These are phyloP conservation scores for Teratosphaeria pseudoeucalypti DNA, from an alignment of 2,329 filamentous ascomycete genomes.

Conservation along the genomic window DNA sequence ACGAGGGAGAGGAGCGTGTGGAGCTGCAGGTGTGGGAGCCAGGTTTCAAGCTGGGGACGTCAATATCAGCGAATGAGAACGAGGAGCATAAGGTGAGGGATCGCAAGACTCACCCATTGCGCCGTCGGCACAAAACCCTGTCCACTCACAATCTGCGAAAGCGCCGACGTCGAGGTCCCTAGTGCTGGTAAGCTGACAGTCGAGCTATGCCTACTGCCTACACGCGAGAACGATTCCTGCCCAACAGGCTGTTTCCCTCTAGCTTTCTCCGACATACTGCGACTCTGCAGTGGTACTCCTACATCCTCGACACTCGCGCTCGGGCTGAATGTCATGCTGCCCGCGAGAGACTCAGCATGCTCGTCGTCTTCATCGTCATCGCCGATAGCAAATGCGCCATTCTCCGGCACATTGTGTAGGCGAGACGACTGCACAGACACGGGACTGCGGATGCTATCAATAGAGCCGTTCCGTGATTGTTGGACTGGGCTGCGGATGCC, in stretches of 20 bases:
- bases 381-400: constrained; percentile 83
- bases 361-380: constrained; percentile 66
- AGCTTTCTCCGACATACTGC: constrained; percentile 95
- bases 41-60: constrained; percentile 61
- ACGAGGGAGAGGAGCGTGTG: constrained; percentile 77
- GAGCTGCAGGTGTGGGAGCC: constrained; percentile 83
- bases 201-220: constrained; percentile 57
- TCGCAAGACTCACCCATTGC: constrained; percentile 53
- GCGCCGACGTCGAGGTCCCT: constrained; percentile 32
- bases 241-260: constrained; percentile 89
- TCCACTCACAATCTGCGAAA: constrained; percentile 7
- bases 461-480: constrained; percentile 45
- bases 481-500: constrained; percentile 24
- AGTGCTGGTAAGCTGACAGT: constrained; percentile 66
- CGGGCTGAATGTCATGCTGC: constrained; percentile 57
- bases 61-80: background rate
- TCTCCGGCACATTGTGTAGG: constrained; percentile 61
- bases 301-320: constrained; percentile 51
- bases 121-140: constrained; percentile 57
- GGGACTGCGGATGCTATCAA: constrained; percentile 54
- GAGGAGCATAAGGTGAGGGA: background rate
- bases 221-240: constrained; percentile 65
- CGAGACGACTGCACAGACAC: constrained; percentile 44
- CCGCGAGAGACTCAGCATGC: constrained; percentile 39
- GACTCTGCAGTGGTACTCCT: constrained; percentile 67